Conservation (phyloP, 2,329 filamentous ascomycete genomes). For the Phialophora tarda region DNA sequence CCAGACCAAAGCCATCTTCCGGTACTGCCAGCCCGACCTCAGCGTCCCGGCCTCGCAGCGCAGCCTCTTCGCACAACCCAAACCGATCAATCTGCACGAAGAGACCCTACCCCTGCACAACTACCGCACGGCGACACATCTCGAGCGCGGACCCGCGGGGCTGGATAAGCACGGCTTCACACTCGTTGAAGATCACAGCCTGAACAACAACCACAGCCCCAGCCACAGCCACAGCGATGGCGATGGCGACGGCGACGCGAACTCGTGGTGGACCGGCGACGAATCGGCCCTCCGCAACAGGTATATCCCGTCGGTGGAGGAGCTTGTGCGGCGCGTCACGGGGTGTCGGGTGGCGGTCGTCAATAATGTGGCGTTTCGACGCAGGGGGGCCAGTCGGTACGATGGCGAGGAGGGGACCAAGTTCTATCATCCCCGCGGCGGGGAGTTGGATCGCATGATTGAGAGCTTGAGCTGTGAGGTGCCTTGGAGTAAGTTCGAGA, state of each 20-base stretch:
- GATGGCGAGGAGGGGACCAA: not conserved
- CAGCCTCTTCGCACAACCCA: not conserved
- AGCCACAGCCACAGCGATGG: too few species aligned
- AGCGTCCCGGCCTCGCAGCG: not conserved
- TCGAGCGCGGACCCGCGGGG: not conserved
- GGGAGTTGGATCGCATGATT: conserved; percentile 6
- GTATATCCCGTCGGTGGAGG: conserved; percentile 4
- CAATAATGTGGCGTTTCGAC: conserved; percentile 13
- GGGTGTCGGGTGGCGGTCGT: conserved; percentile 4
- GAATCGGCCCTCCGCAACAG: not conserved
- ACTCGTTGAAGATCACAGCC: not conserved
- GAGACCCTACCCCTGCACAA: conserved; percentile 9
- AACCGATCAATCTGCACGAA: not conserved
- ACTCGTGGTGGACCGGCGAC: not conserved
- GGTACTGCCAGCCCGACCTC: conserved; percentile 4
- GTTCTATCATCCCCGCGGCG: conserved; percentile 6
- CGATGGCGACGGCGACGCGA: not conserved
- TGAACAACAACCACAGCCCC: too few species aligned
- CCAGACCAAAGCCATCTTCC: conserved; percentile 3
- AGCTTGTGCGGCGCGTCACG: not conserved
- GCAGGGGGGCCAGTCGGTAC: not conserved
- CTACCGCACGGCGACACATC: not conserved
- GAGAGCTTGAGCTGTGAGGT: not conserved
- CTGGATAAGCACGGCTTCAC: conserved; percentile 14
- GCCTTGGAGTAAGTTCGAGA: not conserved